phyloP scores from a whole-genome alignment of 2,329 filamentous ascomycete species.

The Alternaria ethzedia region DNA sequence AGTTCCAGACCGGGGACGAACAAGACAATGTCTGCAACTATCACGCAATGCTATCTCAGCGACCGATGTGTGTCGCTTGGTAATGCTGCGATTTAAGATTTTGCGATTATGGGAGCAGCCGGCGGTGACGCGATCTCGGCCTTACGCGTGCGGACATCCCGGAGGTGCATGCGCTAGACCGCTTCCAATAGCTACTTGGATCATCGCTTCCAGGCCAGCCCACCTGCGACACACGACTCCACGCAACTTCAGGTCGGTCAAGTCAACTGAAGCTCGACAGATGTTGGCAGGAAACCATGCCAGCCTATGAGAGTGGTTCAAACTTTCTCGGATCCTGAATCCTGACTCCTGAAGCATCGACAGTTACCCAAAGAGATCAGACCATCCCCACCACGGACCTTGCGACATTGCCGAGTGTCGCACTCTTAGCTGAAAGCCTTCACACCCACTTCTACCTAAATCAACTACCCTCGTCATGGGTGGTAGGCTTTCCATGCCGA shows the following conservation, averaged over 20 bases:
- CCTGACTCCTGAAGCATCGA: constrained; percentile 2
- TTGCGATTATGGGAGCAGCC: constrained; percentile 27
- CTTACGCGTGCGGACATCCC: constrained; percentile 5
- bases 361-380: constrained; percentile 5
- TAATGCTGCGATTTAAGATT: constrained; percentile 19
- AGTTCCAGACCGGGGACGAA: constrained; percentile 12
- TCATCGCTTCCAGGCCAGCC: constrained; percentile 26
- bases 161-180: constrained; percentile 23
- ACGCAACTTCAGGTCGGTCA: constrained; percentile 14
- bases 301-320: constrained; percentile 9
- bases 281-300: constrained; percentile 18
- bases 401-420: not conserved
- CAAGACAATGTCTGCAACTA: not conserved
- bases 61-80: constrained; percentile 8
- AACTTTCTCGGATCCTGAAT: constrained; percentile 2
- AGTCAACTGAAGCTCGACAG: not conserved
- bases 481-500: constrained; percentile 54
- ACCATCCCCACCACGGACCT: constrained; percentile 5
- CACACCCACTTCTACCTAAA: not conserved
- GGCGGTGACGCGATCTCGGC: constrained; percentile 15
- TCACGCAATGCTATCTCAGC: not conserved
- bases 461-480: constrained; percentile 48
- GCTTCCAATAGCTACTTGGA: constrained; percentile 15
- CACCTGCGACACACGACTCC: constrained; percentile 8
- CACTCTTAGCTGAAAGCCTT: not conserved